Percentiles rank a stretch among this genome's conserved stretches.
phyloP scores from a whole-genome alignment of 768 basidiomycete species.

The Termitomyces sp. region DNA sequence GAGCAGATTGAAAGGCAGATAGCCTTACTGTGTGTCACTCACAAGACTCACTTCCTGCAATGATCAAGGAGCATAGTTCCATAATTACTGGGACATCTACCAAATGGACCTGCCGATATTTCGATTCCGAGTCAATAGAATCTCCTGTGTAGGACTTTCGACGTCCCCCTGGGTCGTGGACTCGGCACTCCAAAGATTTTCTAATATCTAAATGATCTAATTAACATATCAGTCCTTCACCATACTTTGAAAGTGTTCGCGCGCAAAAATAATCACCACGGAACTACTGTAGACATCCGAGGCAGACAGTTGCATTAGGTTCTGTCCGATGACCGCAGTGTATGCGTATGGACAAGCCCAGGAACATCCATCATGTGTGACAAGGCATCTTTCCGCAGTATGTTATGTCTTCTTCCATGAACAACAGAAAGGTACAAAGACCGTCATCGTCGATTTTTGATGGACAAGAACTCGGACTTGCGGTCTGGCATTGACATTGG shows the following conservation, averaged over 20 bases:
- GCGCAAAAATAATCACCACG: too few relatives aligned
- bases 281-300: too few relatives aligned
- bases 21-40: slow-evolving; percentile 4
- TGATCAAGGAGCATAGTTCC: slow-evolving; percentile 4
- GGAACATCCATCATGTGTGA: too few relatives aligned
- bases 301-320: too few relatives aligned
- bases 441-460: background rate
- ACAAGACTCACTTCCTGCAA: slow-evolving; percentile 2
- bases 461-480: background rate
- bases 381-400: too few relatives aligned
- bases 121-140: background rate
- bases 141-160: slow-evolving; percentile 1
- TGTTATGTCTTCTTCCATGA: too few relatives aligned
- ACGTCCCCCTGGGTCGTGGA: slow-evolving; percentile 4
- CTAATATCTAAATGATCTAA: too few relatives aligned
- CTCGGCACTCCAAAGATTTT: background rate
- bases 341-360: too few relatives aligned
- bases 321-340: too few relatives aligned
- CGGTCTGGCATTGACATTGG: background rate
- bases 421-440: too few relatives aligned
- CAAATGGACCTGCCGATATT: background rate
- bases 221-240: too few relatives aligned
- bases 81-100: background rate
- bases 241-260: too few relatives aligned
- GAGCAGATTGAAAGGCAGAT: background rate